Base-by-base conservation (phyloP, 2,329 filamentous ascomycete species). In the Pseudogymnoascus sp. region DNA sequence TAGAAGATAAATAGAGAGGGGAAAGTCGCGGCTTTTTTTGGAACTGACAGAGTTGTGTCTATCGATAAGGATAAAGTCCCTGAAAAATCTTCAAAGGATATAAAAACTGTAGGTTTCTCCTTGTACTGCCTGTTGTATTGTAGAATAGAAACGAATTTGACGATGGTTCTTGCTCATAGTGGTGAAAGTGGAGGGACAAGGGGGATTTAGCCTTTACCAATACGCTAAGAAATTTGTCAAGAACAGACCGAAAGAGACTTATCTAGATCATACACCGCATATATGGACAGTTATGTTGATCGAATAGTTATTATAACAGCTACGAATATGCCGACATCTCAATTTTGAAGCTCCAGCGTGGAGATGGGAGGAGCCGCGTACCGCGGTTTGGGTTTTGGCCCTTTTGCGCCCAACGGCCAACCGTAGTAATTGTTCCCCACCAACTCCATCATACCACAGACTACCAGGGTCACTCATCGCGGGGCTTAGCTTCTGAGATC, bases 401-500 rank as follows among this genome's bases (percentile, higher is more conserved):
- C 6, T 32, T 54, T 54, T 54, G 43, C n/a, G 4, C 43, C n/a
- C 9, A 54, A 54, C 47, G 28, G 47, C 47, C 47, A 54, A 54
- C 47, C 47, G 47, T 54, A 32, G 22, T 12, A 4, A 2, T 8
- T 54, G 22, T 54, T 32, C 47, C 47, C 47, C 47, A 32, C 47
- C 11, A 54, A 32, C 28, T 32, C n/a, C 28, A 54, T 54, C 25
- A 54, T 54, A 12, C 47, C 18, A 54, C 47, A 54, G 47, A 32
- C 47, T 54, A 54, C 47, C 47, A 54, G 47, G 47, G 47, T 54
- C 47, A 54, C 47, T 54, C 11, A 54, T 54, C 47, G 47, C 47
- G 28, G 47, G 47, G 47, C 47, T 54, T 54, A 54, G 47, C 47
- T 54, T 20, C 47, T 54, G 47, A 32, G 47, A 54, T 54, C 47